phyloP scores from a whole-genome alignment of 2,329 filamentous ascomycete species.

The Corinectria fuckeliana region DNA sequence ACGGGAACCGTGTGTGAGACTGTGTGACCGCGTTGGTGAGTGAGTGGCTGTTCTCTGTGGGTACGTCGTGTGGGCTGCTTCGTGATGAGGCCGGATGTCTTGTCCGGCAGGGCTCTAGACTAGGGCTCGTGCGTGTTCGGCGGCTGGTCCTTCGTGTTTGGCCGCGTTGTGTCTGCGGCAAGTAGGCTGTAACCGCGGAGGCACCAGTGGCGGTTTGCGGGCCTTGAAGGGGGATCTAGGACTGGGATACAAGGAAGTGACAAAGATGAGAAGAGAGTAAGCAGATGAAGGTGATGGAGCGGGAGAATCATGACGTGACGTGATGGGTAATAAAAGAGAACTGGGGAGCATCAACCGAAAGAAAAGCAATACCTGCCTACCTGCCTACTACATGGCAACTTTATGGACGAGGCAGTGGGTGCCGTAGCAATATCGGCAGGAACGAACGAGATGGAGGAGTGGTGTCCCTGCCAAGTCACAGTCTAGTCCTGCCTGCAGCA shows the following conservation, averaged over 20 bases:
- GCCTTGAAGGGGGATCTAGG: conserved; percentile 1
- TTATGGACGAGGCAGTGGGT: not conserved
- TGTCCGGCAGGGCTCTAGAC: conserved; percentile 14
- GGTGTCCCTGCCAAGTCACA: not conserved
- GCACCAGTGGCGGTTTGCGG: not conserved
- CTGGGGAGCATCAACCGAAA: not conserved
- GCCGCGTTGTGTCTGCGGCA: conserved; percentile 6
- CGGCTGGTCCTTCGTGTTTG: conserved; percentile 11
- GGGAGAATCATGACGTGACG: too few species aligned
- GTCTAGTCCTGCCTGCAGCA: not conserved
- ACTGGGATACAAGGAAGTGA: not conserved
- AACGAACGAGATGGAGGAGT: not conserved
- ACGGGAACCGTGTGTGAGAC: conserved; percentile 16
- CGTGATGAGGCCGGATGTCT: conserved; percentile 20
- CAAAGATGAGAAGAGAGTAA: not conserved
- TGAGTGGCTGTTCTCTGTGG: conserved; percentile 16
- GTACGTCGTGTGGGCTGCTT: conserved; percentile 14
- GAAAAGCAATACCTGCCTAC: too few species aligned
- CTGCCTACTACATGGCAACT: too few species aligned
- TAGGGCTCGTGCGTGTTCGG: conserved; percentile 14
- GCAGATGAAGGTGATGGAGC: not conserved
- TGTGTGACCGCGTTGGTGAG: conserved; percentile 1
- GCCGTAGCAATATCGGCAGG: not conserved
- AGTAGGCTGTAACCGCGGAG: not conserved
- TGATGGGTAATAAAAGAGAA: too few species aligned